phyloP scores from a whole-genome alignment of 2,329 filamentous ascomycete species.

The Sarocladiaceae sp. region DNA sequence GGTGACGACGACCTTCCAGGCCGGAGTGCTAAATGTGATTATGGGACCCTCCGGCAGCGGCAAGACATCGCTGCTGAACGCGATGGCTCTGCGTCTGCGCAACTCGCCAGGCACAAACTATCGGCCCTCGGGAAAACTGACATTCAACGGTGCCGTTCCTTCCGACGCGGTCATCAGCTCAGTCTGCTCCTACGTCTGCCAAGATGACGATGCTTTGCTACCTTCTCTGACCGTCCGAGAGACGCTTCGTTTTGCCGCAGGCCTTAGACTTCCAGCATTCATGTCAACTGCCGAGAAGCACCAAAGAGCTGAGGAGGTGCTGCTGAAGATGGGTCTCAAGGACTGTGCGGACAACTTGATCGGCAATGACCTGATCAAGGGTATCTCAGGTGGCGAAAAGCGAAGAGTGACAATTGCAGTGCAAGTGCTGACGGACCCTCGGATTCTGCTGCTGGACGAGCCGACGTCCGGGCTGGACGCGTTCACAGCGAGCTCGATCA shows the following conservation, averaged over 20 bases:
- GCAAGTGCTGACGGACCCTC: conserved; percentile 71
- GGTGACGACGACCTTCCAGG: conserved; percentile 61
- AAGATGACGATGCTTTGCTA: conserved; percentile 71
- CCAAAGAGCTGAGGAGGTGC: conserved; percentile 65
- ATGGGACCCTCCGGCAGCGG: conserved; percentile 78
- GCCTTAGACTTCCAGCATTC: conserved; percentile 64
- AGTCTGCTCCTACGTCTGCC: conserved; percentile 71
- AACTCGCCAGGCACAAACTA: conserved; percentile 61
- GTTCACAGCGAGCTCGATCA: conserved; percentile 72
- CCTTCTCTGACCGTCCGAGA: conserved; percentile 73
- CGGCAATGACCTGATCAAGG: conserved; percentile 68
- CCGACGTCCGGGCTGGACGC: conserved; percentile 73
- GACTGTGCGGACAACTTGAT: conserved; percentile 74
- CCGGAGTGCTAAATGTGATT: conserved; percentile 68
- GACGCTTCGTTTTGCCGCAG: conserved; percentile 66
- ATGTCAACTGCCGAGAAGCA: conserved; percentile 68
- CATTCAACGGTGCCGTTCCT: conserved; percentile 66
- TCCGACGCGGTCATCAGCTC: conserved; percentile 66
- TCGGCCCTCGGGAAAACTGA: conserved; percentile 55
- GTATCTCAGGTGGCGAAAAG: conserved; percentile 79
- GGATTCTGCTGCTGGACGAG: conserved; percentile 69
- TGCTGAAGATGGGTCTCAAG: conserved; percentile 74
- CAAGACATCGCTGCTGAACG: conserved; percentile 71
- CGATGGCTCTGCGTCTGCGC: conserved; percentile 65
- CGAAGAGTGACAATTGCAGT: conserved; percentile 73